phyloP scores from a whole-genome alignment of 108 stramenopile species.

The Pseudonitzschia multiseries region DNA sequence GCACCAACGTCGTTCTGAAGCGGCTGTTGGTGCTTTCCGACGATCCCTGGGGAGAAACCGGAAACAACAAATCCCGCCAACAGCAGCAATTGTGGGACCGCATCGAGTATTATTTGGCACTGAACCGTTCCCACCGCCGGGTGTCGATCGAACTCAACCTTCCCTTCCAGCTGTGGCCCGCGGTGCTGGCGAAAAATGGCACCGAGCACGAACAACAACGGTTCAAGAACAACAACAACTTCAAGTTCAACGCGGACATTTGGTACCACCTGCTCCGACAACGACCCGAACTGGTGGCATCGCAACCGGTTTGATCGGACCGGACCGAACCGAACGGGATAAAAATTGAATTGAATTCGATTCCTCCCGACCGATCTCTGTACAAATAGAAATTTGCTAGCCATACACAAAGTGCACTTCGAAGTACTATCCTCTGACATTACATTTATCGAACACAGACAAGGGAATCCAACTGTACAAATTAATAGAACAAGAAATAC shows the following conservation, averaged over 20 bases:
- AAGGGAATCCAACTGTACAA: no score
- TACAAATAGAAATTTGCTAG: no score
- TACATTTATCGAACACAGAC: no score
- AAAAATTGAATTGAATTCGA: no score
- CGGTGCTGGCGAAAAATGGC: not conserved
- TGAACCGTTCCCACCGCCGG: conserved; percentile 7
- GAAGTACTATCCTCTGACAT: no score
- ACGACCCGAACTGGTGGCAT: conserved; percentile 15
- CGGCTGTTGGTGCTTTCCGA: conserved; percentile 17
- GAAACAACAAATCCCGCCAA: not conserved
- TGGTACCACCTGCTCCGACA: conserved; percentile 24
- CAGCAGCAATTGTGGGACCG: not conserved
- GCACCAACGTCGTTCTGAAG: conserved; percentile 18
- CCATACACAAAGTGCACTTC: no score
- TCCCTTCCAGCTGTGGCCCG: conserved; percentile 4
- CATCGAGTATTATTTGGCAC: conserved; percentile 5
- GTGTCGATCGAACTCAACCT: not conserved
- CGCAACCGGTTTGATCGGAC: no score
- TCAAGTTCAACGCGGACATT: not conserved
- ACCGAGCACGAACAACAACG: not conserved
- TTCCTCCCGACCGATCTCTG: no score
- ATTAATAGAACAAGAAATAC: no score
- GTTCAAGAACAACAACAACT: not conserved
- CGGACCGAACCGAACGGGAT: no score
- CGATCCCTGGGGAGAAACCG: not conserved